Base-by-base conservation (phyloP, 2,329 filamentous ascomycete species). In the Neopestalotiopsis sp. region DNA sequence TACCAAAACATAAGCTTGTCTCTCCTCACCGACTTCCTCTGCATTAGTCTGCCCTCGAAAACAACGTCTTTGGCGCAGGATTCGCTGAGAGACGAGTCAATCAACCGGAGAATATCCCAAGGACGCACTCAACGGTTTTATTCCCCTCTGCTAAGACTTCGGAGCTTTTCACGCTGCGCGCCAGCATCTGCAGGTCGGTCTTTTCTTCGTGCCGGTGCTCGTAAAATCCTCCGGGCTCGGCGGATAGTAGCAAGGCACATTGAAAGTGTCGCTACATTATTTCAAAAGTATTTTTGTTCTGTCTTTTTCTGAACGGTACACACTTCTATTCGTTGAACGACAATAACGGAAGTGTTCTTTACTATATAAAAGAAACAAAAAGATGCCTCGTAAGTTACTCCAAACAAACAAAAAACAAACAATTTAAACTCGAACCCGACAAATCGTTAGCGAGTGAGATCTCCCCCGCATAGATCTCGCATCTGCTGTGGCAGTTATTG, bases 371-470 rank as follows among this genome's bases (percentile, higher is more conserved):
- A 14, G 20, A 52, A 52, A 62, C 13, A 24, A 62, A 24, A 62
- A 62, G 10, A 62, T 62, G 59, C 59, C 59, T 62, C 28, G 59
- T 62, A 62, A 62, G 59, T 62, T 59, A 14, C 49, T 14, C 49
- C 49, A 6, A 28, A 28, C 24, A 28, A 28, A 28, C 17, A n/a
- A 56, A 7, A 56, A 56, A 52, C 45, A 52, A n/a, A 52, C 45
- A 17, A 52, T 3, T 32, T 62, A 61, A 62, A 40, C n/a, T 62
- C n/a, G 14, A 62, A 20, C 59, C 32, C 59, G 32, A 59, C 57
- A 59, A 34, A 4, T n/a, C n/a, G 28, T 61, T 62, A 62, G 59
- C 59, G 59, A 62, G 57, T 4, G 57, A 59, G 59, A 62, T 62
- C 61, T 49, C 40, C 24, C 61, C 42, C 61, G 34, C n/a, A 34